Conservation (phyloP, 106 monocot genomes). For the Dendrobium nobile region DNA sequence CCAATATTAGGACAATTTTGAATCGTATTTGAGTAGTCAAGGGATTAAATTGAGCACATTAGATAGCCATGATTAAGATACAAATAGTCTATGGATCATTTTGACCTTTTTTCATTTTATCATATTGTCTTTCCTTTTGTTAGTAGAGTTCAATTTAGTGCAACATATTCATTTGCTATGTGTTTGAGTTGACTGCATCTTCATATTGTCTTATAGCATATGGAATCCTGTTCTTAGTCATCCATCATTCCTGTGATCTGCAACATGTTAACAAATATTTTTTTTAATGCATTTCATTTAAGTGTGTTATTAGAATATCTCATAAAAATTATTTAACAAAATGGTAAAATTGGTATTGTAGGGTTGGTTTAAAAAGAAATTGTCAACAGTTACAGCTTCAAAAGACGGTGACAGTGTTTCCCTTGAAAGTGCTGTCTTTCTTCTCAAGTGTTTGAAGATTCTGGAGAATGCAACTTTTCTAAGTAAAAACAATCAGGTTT, state of each 20-base stretch:
- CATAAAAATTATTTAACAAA: not conserved
- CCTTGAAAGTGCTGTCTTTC: slow-evolving; percentile 53
- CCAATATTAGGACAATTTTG: too few relatives aligned
- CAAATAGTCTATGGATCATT: not conserved
- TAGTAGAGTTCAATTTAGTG: not conserved
- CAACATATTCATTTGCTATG: not conserved
- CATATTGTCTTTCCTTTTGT: not conserved
- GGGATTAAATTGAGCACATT: too few relatives aligned
- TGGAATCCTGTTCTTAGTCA: not conserved
- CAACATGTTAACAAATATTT: not conserved
- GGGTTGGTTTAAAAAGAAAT: slow-evolving; percentile 31
- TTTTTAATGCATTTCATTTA: not conserved
- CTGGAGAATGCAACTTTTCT: slow-evolving; percentile 98
- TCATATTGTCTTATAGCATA: not conserved
- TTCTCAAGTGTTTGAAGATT: slow-evolving; percentile 90
- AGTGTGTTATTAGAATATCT: not conserved
- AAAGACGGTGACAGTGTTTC: slow-evolving; percentile 37
- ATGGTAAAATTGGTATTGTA: slow-evolving; percentile 22
- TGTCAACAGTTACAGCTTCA: slow-evolving; percentile 11
- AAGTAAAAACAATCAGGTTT: slow-evolving; percentile 95
- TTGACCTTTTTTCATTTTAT: not conserved
- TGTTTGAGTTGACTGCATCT: not conserved
- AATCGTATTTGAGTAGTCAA: too few relatives aligned
- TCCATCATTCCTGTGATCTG: not conserved
- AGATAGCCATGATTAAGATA: too few relatives aligned